Base-by-base conservation (phyloP, 108 stramenopile species). In the Pinguiococcus pyrenoidosus region DNA sequence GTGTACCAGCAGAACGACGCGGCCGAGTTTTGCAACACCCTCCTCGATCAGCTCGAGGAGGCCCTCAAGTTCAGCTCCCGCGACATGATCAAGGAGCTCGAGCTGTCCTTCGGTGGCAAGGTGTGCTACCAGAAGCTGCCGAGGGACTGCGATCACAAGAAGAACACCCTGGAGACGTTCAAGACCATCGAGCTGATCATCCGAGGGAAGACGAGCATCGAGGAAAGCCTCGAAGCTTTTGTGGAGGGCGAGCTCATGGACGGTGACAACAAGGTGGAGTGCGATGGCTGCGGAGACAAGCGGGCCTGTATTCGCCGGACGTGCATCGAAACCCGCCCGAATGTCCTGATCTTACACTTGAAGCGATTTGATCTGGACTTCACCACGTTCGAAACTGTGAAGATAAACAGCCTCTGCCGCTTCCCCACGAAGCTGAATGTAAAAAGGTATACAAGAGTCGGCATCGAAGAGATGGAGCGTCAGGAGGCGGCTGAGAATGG, bases 1-100 rank as follows among this genome's bases (percentile, higher is more conserved):
- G 87, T 96, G 33, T 92, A 87, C 85, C 94, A 96, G 59, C 94
- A 96, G 64, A 96, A 96, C 56, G 94, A 96, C 56, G 90, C 94
- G n/a, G 79, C 85, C 13, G 94, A 96, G 52, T 96, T 91, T 59
- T 83, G 83, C 12, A 85, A 84, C 56, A 92, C 92, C 57, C 72
- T 96, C 5, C 72, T 96, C 13, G 94, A 96, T 57, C 65, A 79
- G 34, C 56, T 96, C 4, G 93, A 96, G 61, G 76, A 75, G 1
- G 66, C 86, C 4, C 52, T 89, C 47, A 87, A 84, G 64, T n/a
- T n/a, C n/a, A 70, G 69, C 20, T 82, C 80, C 28, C 33, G 32
- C 29, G 32, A 50, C 49, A 36, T 30, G 33, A 16, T 50, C 20
- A 56, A 35, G 7, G 12, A 42, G n/a, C 27, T 27, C 14, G 3